Percentiles rank a stretch among this genome's conserved stretches.
Conservation (phyloP, 345 rosid species). For the Melastoma malabathricum region DNA sequence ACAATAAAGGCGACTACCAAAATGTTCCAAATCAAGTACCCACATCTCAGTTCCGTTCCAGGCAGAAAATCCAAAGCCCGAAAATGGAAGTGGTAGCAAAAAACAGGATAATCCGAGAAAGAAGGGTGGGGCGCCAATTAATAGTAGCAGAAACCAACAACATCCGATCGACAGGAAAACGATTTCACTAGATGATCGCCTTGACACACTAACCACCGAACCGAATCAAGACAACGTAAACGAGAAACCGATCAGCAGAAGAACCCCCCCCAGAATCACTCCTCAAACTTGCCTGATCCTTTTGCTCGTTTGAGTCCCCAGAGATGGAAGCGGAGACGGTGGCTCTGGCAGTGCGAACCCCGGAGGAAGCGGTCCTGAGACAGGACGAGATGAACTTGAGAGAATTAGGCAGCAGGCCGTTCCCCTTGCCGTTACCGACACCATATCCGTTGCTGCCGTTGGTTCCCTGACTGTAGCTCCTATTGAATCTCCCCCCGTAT, state of each 20-base stretch:
- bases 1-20: too few species aligned
- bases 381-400: conserved; percentile 79
- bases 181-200: too few species aligned
- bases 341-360: conserved; percentile 79
- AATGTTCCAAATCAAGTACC: too few species aligned
- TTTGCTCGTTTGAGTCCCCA: conserved; percentile 37
- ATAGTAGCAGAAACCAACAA: too few species aligned
- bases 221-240: neutral
- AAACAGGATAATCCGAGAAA: neutral
- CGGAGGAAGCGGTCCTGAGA: conserved; percentile 81
- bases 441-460: conserved; percentile 16
- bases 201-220: neutral
- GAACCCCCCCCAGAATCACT: neutral
- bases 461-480: neutral
- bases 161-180: too few species aligned
- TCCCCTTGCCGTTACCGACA: conserved; percentile 7
- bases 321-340: conserved; percentile 81
- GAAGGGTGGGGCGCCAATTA: neutral
- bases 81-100: too few species aligned
- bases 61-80: too few species aligned
- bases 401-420: conserved; percentile 58
- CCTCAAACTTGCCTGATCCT: conserved; percentile 51
- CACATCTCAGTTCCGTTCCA: too few species aligned
- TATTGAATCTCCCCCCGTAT: conserved; percentile 11
- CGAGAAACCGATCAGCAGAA: neutral